Evolutionary conservation across 192 early-diverging fungal species (phyloP).

Genomic region (Coemansia furcata): DNA sequence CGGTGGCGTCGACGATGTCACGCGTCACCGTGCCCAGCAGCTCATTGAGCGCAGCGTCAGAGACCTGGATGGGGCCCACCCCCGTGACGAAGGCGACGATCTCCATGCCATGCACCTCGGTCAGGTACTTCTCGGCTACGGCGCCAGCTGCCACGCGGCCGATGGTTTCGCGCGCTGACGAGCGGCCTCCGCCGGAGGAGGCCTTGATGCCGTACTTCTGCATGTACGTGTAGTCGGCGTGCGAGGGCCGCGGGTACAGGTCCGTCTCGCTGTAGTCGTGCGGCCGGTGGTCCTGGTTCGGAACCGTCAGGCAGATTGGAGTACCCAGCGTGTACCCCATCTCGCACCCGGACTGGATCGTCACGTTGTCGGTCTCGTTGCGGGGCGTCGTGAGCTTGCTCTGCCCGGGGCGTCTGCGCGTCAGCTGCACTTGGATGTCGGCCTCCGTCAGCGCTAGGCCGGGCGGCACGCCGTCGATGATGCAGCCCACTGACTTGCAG

Average conservation of each 20-base stretch:
- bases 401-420: conserved; percentile 92
- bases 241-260: conserved; percentile 91
- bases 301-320: conserved; percentile 88
- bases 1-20: conserved; percentile 73
- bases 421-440: conserved; percentile 92
- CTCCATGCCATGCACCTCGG: conserved; percentile 76
- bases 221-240: conserved; percentile 98
- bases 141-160: conserved; percentile 94
- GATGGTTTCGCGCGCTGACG: conserved; percentile 94
- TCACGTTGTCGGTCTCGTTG: conserved; percentile 92
- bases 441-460: conserved; percentile 80
- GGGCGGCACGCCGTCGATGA: too few species aligned
- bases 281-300: conserved; percentile 95
- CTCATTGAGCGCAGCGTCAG: conserved; percentile 58
- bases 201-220: conserved; percentile 96
- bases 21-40: conserved; percentile 69
- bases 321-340: conserved; percentile 91
- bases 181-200: conserved; percentile 88
- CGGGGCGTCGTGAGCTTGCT: conserved; percentile 95
- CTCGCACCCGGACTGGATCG: conserved; percentile 92
- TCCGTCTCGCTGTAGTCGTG: conserved; percentile 96
- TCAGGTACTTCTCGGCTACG: conserved; percentile 97
- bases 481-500: too few species aligned
- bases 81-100: conserved; percentile 93
- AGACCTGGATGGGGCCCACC: conserved; percentile 81